Conservation (phyloP, 2,329 filamentous ascomycete genomes). For the Sarocladium oryzae region DNA sequence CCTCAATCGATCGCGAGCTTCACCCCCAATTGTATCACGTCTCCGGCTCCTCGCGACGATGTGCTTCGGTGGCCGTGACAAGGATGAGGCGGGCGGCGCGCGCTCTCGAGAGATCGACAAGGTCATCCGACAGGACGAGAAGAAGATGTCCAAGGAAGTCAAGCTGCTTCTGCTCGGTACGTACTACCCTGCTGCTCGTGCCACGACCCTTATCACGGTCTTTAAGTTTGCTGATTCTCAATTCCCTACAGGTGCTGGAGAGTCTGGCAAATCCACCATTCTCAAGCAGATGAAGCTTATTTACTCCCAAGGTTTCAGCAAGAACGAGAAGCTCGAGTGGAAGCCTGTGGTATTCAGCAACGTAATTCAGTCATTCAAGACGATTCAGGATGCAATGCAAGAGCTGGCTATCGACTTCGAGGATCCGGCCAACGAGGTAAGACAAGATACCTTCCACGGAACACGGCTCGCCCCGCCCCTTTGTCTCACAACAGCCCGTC, state of each 20-base stretch:
- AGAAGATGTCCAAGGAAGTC: constrained; percentile 77
- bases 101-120: constrained; percentile 78
- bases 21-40: too few relatives aligned
- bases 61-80: constrained; percentile 57
- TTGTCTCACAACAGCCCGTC: neutral
- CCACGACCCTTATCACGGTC: too few relatives aligned
- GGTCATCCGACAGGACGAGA: constrained; percentile 79
- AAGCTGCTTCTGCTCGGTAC: constrained; percentile 88
- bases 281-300: constrained; percentile 99
- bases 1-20: too few relatives aligned
- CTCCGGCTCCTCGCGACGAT: constrained; percentile 30
- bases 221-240: neutral
- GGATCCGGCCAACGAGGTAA: constrained; percentile 70
- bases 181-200: constrained; percentile 10
- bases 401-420: constrained; percentile 76
- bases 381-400: constrained; percentile 85
- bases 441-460: constrained; percentile 20
- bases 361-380: constrained; percentile 83
- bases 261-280: constrained; percentile 87
- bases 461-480: neutral
- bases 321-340: constrained; percentile 85
- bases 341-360: constrained; percentile 96
- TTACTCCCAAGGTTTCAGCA: constrained; percentile 85
- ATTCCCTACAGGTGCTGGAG: constrained; percentile 69
- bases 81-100: constrained; percentile 40